Evolutionary conservation across 495 filamentous ascomycete species (phyloP).

Genomic region (Xylaria grammica): DNA sequence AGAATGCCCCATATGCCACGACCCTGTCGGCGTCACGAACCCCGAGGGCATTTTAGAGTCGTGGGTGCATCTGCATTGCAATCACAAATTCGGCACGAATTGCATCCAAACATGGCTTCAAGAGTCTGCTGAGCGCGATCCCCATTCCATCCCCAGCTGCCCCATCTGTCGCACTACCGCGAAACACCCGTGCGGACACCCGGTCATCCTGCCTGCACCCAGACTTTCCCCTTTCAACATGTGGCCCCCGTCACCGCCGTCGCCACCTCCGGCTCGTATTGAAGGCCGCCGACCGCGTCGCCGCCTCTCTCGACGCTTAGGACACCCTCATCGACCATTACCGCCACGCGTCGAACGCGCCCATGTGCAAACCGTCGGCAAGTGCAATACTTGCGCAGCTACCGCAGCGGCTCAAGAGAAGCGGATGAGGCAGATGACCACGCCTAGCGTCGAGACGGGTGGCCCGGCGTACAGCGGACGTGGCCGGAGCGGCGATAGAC

Average conservation of each 20-base stretch:
- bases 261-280: conserved; percentile 15
- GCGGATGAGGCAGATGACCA: neutral
- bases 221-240: conserved; percentile 23
- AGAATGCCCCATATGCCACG: conserved; percentile 52
- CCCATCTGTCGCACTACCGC: conserved; percentile 47
- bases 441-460: neutral
- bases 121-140: conserved; percentile 39
- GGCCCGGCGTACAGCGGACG: neutral
- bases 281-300: conserved; percentile 34
- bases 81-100: conserved; percentile 49
- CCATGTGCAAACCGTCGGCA: conserved; percentile 32
- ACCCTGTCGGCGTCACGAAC: conserved; percentile 41
- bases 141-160: conserved; percentile 39
- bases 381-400: conserved; percentile 31
- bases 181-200: conserved; percentile 48
- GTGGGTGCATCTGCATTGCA: conserved; percentile 51
- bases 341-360: conserved; percentile 31
- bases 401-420: conserved; percentile 14
- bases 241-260: conserved; percentile 31
- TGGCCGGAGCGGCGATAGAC: conserved; percentile 7
- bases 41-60: conserved; percentile 46
- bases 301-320: conserved; percentile 31
- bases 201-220: conserved; percentile 28
- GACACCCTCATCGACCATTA: conserved; percentile 27
- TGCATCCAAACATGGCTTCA: conserved; percentile 54